Evolutionary conservation across 2,329 filamentous ascomycete species (phyloP), one percentile per base, ranked within the genome.

Genomic region (Neofusicoccum sp.): DNA sequence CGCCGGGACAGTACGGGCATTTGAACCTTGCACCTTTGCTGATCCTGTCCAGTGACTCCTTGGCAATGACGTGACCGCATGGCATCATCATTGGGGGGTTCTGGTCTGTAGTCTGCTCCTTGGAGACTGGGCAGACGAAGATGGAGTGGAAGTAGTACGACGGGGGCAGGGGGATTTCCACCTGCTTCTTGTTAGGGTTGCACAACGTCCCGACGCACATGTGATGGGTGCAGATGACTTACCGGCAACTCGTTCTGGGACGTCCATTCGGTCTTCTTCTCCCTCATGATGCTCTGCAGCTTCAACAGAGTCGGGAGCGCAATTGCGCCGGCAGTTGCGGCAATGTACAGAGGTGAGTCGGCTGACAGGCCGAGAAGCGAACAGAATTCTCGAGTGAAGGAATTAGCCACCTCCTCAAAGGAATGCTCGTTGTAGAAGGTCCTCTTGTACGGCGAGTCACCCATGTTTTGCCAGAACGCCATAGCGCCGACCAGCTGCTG

Each of bases 61-160:
- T 85, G 16, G 93, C 93, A 64, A 99, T 89, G 59, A 97, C 94
- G 78, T 99, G 95, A 5, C 95, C 94, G 73, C 95, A 99, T 0
- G 92, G 91, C 73, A 99, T 88, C 86, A 97, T 95, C 90, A 98
- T 96, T 1, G 95, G 93, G 9, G 95, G 95, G 75, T 99, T 99
- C 29, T 84, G 80, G 71, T 96, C 93, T 0, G 94, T 99, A 0
- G 91, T 93, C 77, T 99, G 95, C 74, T 97, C 95, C 76, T 98
- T 98, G 71, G 90, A 93, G 4, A 99, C 95, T 0, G 95, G 95
- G 73, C 95, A 99, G 45, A 99, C 95, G 74, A 99, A 99, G 73
- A 99, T 97, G 62, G 91, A 91, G 76, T 99, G 95, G 80, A 96
- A 99, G 59, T 85, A 81, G 72, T 88, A 89, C 5, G 82, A 81